Conservation (phyloP, 768 basidiomycete genomes). For the Gautieria morchelliformis region DNA sequence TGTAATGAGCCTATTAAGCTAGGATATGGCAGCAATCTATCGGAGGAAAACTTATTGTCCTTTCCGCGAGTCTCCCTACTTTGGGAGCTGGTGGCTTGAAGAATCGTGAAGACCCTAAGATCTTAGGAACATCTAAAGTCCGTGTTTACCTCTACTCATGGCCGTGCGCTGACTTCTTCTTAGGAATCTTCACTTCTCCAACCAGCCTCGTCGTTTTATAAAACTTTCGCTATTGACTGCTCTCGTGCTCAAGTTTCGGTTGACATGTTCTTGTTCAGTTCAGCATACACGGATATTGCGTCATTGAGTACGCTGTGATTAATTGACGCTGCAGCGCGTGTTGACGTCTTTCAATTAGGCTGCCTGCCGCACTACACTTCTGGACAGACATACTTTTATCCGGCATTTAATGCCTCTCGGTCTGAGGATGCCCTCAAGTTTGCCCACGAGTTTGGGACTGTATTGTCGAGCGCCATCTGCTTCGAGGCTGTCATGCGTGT, state of each 20-base stretch:
- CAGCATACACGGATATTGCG: conserved; percentile 91
- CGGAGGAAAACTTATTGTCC: conserved; percentile 87
- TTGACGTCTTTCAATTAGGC: conserved; percentile 33
- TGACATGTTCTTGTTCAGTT: conserved; percentile 98
- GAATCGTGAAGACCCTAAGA: conserved; percentile 93
- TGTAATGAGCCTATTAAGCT: background rate
- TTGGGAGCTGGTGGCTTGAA: conserved; percentile 87
- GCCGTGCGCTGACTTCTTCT: background rate
- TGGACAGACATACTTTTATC: conserved; percentile 97
- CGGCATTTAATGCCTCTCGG: conserved; percentile 90
- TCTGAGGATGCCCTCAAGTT: conserved; percentile 98
- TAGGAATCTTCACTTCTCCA: conserved; percentile 89
- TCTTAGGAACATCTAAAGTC: conserved; percentile 90
- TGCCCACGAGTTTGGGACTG: conserved; percentile 92
- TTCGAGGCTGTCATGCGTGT: conserved; percentile 97
- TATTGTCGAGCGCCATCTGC: conserved; percentile 89
- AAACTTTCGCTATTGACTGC: conserved; percentile 97
- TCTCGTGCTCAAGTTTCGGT: conserved; percentile 95
- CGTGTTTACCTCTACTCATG: background rate
- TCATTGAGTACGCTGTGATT: conserved; percentile 56
- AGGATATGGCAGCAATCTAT: conserved; percentile 56
- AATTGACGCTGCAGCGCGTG: background rate
- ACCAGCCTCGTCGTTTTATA: conserved; percentile 93
- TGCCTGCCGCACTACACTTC: conserved; percentile 95
- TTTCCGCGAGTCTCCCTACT: conserved; percentile 80